phyloP scores from a whole-genome alignment of 2,329 filamentous ascomycete species.

The Didymellaceae sp. region DNA sequence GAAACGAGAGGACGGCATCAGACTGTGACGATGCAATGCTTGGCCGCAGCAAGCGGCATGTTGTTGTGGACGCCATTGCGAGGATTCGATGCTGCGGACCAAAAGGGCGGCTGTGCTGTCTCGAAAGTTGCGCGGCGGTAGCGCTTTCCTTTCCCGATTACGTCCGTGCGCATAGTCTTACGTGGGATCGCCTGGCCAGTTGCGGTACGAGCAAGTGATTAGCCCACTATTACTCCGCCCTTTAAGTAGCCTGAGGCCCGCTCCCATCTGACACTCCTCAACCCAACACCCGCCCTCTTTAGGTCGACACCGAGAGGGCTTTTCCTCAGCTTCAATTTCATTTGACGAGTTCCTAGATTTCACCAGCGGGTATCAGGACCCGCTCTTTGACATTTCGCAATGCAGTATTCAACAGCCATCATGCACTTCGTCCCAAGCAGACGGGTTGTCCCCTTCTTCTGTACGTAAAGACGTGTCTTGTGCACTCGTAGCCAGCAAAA shows the following conservation, averaged over 20 bases:
- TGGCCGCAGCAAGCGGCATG: constrained; percentile 37
- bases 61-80: constrained; percentile 41
- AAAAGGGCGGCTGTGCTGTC: constrained; percentile 24
- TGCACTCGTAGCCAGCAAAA: not conserved
- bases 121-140: constrained; percentile 25
- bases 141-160: constrained; percentile 10
- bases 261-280: constrained; percentile 30
- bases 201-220: not conserved
- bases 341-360: constrained; percentile 47
- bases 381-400: constrained; percentile 42
- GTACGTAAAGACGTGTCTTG: not conserved
- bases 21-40: constrained; percentile 23
- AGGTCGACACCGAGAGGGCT: constrained; percentile 44
- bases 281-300: constrained; percentile 38
- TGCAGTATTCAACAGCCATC: constrained; percentile 35
- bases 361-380: constrained; percentile 45
- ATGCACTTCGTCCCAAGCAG: constrained; percentile 33
- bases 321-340: constrained; percentile 42
- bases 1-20: constrained; percentile 36
- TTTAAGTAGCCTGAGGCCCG: constrained; percentile 28
- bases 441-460: constrained; percentile 31
- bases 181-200: constrained; percentile 1
- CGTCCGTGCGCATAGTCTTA: constrained; percentile 4
- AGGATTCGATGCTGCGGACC: constrained; percentile 23
- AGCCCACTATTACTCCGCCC: constrained; percentile 13